Conservation (phyloP, 495 filamentous ascomycete species). For the Aspergillus sclerotioniger region DNA sequence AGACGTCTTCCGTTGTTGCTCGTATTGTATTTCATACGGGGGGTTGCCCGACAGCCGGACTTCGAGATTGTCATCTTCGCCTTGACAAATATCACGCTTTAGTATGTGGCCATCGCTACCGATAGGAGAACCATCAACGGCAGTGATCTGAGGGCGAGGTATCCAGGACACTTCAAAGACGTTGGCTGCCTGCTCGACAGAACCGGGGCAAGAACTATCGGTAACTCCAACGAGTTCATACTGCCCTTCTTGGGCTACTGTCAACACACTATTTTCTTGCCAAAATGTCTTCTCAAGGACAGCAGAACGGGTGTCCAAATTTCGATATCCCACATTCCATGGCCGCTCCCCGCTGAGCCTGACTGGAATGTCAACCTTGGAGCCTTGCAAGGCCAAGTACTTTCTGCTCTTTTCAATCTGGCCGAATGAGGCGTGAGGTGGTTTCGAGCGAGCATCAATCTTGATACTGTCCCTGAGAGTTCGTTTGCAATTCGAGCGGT, state of each 20-base stretch:
- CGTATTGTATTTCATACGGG: constrained; percentile 83
- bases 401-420: constrained; percentile 71
- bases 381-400: constrained; percentile 72
- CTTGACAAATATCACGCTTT: constrained; percentile 87
- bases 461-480: constrained; percentile 76
- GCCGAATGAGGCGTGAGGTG: constrained; percentile 80
- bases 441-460: constrained; percentile 81
- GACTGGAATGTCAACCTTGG: constrained; percentile 70
- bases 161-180: constrained; percentile 82
- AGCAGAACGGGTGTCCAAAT: constrained; percentile 46
- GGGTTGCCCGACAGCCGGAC: constrained; percentile 73
- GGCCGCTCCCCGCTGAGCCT: constrained; percentile 78
- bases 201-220: constrained; percentile 77
- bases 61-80: constrained; percentile 85
- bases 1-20: constrained; percentile 64
- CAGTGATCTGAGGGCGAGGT: constrained; percentile 67
- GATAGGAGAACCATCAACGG: constrained; percentile 61
- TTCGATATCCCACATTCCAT: constrained; percentile 76
- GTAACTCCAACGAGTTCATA: constrained; percentile 76
- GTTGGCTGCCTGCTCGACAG: constrained; percentile 67
- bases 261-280: constrained; percentile 67
- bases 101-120: constrained; percentile 49
- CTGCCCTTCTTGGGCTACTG: constrained; percentile 62
- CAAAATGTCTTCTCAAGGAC: constrained; percentile 50
- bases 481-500: constrained; percentile 80